Evolutionary conservation across 495 filamentous ascomycete species (phyloP), one percentile per base, ranked within the genome.

Genomic region (Geoglossum glabrum): DNA sequence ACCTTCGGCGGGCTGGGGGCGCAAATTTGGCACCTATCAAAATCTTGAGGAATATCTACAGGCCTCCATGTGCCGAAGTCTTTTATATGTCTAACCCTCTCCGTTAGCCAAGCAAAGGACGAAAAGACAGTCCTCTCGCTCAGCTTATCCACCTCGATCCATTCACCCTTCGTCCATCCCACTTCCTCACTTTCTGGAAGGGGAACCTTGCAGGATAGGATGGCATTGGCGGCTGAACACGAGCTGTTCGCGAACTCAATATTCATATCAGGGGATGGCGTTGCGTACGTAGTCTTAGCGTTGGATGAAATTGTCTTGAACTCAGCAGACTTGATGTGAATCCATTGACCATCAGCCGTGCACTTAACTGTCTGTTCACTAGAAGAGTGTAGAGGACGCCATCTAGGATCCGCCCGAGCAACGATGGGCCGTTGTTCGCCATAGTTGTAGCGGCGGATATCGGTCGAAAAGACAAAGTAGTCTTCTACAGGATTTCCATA

Each of bases 401-500:
- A 60, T 7, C 4, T 13, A 0, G 23, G 33, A 4, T 25, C 46
- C 10, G 81, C 63, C 26, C 63, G 67, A 6, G 79, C 73, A 49
- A 81, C 60, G 0, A 72, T 63, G 11, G 64, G 58, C 23, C 84
- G 74, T 46, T 69, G 60, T 54, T 81, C 76, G 36, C 83, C 77
- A 15, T 72, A 71, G 17, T 78, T 69, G 4, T 79, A 68, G 6
- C 75, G 71, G 1, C 70, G 61, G 49, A 72, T 74, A 8, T 78
- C 70, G 7, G 72, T 55, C 0, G 82, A 74, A 62, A 90, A 86
- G 17, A 87, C 79, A 62, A 80, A 90, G 0, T 63, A 63, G 65
- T 90, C 85, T 3, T 75, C 47, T 0, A 68, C 61, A 0, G 72
- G 64, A 19, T 67, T 57, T 3, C 74, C 73, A 11, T 73, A 67